These are phyloP conservation scores for Taphrina confusa DNA, from an alignment of 1,139 yeast genomes.

Conservation along the genomic window DNA sequence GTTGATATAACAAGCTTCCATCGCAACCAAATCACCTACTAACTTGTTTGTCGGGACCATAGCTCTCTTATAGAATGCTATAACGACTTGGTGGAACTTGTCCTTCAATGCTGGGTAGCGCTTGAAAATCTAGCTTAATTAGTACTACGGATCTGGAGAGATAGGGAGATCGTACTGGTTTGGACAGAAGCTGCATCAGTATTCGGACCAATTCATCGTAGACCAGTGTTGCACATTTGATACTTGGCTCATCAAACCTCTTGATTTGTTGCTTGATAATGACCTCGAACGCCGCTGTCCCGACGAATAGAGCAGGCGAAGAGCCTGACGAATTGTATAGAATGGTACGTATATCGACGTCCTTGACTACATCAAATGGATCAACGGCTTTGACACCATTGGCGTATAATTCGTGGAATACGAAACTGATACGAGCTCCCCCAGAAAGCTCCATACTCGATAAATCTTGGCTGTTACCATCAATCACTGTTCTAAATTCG, in stretches of 20 bases:
- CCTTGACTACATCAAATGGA: conserved; percentile 96
- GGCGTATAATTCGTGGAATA: conserved; percentile 92
- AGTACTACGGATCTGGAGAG: neutral
- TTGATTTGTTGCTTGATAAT: conserved; percentile 91
- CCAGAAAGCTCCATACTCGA: conserved; percentile 85
- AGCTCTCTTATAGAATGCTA: conserved; percentile 76
- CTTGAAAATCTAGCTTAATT: conserved; percentile 53
- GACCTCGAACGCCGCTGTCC: conserved; percentile 96
- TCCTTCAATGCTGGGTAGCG: conserved; percentile 91
- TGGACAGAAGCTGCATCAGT: conserved; percentile 76
- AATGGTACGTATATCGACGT: conserved; percentile 94
- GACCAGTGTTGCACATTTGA: conserved; percentile 84
- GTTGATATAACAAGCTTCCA: conserved; percentile 92
- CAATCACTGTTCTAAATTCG: conserved; percentile 86
- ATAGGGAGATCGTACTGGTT: conserved; percentile 50
- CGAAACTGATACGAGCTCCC: conserved; percentile 97
- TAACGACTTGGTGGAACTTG: conserved; percentile 74
- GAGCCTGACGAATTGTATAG: conserved; percentile 91
- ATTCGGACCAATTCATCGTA: conserved; percentile 94
- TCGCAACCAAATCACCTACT: conserved; percentile 73
- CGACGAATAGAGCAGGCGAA: conserved; percentile 95
- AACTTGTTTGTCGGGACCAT: conserved; percentile 82
- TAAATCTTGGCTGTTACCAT: conserved; percentile 90
- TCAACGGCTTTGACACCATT: conserved; percentile 91
- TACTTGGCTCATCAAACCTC: conserved; percentile 91